phyloP scores from a whole-genome alignment of 371 early-diverging fungal genomes.

The Zopfochytrium polystomum region DNA sequence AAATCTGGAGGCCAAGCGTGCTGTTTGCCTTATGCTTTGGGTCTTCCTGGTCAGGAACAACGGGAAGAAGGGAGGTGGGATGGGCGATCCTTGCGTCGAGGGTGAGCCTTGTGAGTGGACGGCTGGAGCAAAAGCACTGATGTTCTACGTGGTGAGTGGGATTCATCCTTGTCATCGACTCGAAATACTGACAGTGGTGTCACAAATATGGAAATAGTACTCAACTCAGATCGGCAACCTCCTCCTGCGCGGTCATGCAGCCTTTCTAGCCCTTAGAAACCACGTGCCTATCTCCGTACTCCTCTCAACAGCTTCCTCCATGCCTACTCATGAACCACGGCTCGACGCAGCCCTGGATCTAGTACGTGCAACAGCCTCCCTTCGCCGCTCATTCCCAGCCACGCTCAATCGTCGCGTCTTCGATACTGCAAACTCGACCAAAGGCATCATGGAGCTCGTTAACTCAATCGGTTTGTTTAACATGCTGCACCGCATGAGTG shows the following conservation, averaged over 20 bases:
- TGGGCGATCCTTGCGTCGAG: slow-evolving; percentile 36
- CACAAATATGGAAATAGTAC: too few species aligned
- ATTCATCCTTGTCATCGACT: too few species aligned
- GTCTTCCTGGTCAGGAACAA: background rate
- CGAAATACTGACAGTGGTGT: too few species aligned
- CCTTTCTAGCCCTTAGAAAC: slow-evolving; percentile 3
- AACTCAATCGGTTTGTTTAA: slow-evolving; percentile 7
- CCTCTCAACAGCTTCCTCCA: background rate
- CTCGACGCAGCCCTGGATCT: slow-evolving; percentile 10
- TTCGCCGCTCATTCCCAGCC: slow-evolving; percentile 3
- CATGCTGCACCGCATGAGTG: slow-evolving; percentile 9
- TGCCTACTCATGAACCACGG: background rate
- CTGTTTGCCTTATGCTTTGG: background rate
- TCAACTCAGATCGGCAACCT: slow-evolving; percentile 10
- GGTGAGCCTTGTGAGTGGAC: slow-evolving; percentile 26
- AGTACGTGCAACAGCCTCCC: slow-evolving; percentile 12
- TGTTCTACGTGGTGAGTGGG: slow-evolving; percentile 13
- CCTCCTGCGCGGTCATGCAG: slow-evolving; percentile 11
- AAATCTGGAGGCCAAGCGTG: background rate
- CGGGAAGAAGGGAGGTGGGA: too few species aligned
- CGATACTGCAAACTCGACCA: background rate
- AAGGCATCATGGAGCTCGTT: slow-evolving; percentile 9
- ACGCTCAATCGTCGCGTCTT: background rate
- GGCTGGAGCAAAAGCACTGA: slow-evolving; percentile 7
- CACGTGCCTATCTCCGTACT: slow-evolving; percentile 5